Percentiles rank a stretch among this genome's conserved stretches.
Conservation (phyloP, 1,139 yeast genomes). For the Lodderomyces oxycetoniae region DNA sequence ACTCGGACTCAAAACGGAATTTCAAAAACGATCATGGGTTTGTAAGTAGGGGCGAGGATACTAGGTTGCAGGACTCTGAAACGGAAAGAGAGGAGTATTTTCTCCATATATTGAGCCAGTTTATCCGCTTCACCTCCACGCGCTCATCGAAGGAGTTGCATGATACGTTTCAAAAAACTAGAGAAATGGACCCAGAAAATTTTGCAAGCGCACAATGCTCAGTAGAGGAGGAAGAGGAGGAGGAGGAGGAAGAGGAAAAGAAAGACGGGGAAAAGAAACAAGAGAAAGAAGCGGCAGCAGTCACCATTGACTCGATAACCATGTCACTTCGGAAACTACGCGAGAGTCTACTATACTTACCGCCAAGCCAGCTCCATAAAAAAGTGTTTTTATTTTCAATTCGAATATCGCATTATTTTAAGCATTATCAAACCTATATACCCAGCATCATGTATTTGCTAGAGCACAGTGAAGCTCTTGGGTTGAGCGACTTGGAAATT, state of each 20-base stretch:
- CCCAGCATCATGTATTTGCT: constrained; percentile 48
- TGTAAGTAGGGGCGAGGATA: constrained; percentile 57
- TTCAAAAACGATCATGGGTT: constrained; percentile 36
- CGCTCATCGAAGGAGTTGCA: constrained; percentile 18
- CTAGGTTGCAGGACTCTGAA: constrained; percentile 41
- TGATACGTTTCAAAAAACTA: constrained; percentile 15
- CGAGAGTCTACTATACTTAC: constrained; percentile 44
- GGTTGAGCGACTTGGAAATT: constrained; percentile 21
- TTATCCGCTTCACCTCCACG: constrained; percentile 25
- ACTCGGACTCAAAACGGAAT: not conserved
- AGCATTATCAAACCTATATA: constrained; percentile 54
- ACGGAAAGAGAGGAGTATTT: constrained; percentile 38
- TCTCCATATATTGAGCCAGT: constrained; percentile 28
- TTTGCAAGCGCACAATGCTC: constrained; percentile 4
- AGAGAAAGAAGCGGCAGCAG: not conserved
- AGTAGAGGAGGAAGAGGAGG: not conserved
- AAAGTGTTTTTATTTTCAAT: constrained; percentile 50
- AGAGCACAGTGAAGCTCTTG: constrained; percentile 11
- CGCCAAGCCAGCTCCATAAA: constrained; percentile 38
- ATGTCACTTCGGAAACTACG: constrained; percentile 43
- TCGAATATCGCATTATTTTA: constrained; percentile 41
- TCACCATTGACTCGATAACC: constrained; percentile 25
- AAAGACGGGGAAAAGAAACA: constrained; percentile 1
- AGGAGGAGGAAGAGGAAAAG: not conserved
- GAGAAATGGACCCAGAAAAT: constrained; percentile 10